Percentiles rank a stretch among this genome's conserved stretches.
Conservation (phyloP, 148 eudicot genomes). For the Vaccinium vitisidaea region DNA sequence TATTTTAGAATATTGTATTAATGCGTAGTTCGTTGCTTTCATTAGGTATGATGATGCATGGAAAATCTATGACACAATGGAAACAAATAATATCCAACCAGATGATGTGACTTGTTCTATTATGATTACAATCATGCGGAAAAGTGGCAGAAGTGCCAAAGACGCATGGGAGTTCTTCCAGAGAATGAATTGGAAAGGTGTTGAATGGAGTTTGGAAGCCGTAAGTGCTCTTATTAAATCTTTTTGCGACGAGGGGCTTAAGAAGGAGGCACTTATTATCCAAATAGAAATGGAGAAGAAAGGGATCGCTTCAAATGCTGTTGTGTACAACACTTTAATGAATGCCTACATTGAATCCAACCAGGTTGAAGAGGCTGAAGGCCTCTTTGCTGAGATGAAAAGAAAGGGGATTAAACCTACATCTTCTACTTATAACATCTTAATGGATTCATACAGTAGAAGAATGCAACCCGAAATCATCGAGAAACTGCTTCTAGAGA, state of each 20-base stretch:
- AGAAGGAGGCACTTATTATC: slow-evolving; percentile 84
- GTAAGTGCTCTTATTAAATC: slow-evolving; percentile 78
- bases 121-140: slow-evolving; percentile 85
- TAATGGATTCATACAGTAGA: slow-evolving; percentile 88
- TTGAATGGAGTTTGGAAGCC: slow-evolving; percentile 77
- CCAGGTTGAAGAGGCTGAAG: slow-evolving; percentile 87
- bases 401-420: slow-evolving; percentile 63
- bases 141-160: slow-evolving; percentile 72
- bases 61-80: slow-evolving; percentile 72
- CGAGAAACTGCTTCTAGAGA: slow-evolving; percentile 73
- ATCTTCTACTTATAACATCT: slow-evolving; percentile 66
- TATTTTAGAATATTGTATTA: neutral
- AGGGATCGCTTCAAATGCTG: slow-evolving; percentile 72
- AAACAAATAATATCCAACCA: slow-evolving; percentile 58
- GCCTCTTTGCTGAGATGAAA: slow-evolving; percentile 84
- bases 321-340: slow-evolving; percentile 80
- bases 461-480: slow-evolving; percentile 86
- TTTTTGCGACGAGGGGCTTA: slow-evolving; percentile 83
- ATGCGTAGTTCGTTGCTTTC: slow-evolving; percentile 20
- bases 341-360: slow-evolving; percentile 70
- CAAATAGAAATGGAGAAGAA: slow-evolving; percentile 89
- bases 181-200: slow-evolving; percentile 71
- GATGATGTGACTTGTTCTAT: slow-evolving; percentile 86
- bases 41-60: slow-evolving; percentile 78
- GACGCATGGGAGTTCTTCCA: slow-evolving; percentile 83